phyloP scores from a whole-genome alignment of 208 protist species.

The Leishmania arabica region DNA sequence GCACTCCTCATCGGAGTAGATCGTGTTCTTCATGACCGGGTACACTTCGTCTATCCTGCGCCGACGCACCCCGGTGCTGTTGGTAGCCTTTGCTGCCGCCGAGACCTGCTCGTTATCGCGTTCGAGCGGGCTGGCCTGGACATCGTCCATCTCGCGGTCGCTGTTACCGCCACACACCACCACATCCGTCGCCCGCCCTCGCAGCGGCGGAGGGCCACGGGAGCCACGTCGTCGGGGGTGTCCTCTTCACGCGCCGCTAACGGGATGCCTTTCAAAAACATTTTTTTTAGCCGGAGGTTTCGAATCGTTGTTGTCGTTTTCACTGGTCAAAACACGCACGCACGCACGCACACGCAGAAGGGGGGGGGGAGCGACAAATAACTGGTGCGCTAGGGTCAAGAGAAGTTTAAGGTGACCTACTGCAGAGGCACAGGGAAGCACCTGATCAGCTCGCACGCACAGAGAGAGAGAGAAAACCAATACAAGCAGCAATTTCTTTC shows the following conservation, averaged over 20 bases:
- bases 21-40: conserved; percentile 67
- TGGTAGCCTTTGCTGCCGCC: background rate
- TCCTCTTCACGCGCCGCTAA: background rate
- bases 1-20: conserved; percentile 62
- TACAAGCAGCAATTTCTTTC: no score
- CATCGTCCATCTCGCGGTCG: background rate
- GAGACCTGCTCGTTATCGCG: conserved; percentile 6
- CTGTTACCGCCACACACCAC: conserved; percentile 18
- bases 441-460: background rate
- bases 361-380: no score
- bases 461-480: no score
- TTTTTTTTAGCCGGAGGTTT: background rate
- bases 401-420: background rate
- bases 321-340: background rate
- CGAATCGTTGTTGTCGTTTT: background rate
- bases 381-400: background rate
- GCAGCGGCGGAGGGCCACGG: background rate
- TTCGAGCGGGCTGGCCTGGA: background rate
- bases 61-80: conserved; percentile 10
- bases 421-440: background rate
- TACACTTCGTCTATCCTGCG: conserved; percentile 52
- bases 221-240: background rate
- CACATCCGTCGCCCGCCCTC: conserved; percentile 31
- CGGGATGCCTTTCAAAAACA: background rate
- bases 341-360: background rate